Conservation (phyloP, 345 rosid species). For the Bretschneidera sinensis region DNA sequence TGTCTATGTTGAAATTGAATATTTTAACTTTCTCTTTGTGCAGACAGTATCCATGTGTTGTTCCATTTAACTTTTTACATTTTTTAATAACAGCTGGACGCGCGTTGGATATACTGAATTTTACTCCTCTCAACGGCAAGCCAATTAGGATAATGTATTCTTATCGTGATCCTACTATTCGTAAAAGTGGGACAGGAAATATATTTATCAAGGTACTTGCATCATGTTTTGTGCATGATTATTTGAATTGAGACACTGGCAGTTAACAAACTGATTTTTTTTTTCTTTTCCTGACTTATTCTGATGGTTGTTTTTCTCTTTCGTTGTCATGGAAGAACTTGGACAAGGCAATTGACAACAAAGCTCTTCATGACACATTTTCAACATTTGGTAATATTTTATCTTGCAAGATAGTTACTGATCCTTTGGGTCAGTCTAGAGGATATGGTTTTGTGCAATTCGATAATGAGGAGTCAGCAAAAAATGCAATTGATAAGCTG, state of each 20-base stretch:
- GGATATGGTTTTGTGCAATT: constrained; percentile 87
- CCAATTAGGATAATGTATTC: constrained; percentile 84
- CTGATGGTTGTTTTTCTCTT: constrained; percentile 7
- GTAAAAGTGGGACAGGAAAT: constrained; percentile 75
- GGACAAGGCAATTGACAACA: constrained; percentile 81
- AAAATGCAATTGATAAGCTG: constrained; percentile 63
- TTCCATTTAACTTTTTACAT: background rate
- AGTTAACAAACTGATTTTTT: background rate
- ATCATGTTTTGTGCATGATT: background rate
- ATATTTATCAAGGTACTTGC: constrained; percentile 54
- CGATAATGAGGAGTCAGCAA: constrained; percentile 64
- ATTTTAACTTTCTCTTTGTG: too few relatives aligned
- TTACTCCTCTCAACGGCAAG: constrained; percentile 60
- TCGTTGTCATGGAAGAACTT: constrained; percentile 42
- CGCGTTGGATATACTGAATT: constrained; percentile 76
- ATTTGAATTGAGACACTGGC: background rate
- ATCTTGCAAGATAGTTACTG: constrained; percentile 81
- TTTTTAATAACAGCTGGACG: constrained; percentile 52
- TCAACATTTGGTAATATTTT: constrained; percentile 57
- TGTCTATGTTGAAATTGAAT: too few relatives aligned
- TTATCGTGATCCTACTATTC: constrained; percentile 63
- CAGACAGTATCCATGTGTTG: too few relatives aligned
- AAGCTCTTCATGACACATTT: constrained; percentile 64
- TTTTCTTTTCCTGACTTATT: background rate
- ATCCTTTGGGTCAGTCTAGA: constrained; percentile 62